phyloP scores from a whole-genome alignment of 768 basidiomycete genomes.

The Hericium rajendrae region DNA sequence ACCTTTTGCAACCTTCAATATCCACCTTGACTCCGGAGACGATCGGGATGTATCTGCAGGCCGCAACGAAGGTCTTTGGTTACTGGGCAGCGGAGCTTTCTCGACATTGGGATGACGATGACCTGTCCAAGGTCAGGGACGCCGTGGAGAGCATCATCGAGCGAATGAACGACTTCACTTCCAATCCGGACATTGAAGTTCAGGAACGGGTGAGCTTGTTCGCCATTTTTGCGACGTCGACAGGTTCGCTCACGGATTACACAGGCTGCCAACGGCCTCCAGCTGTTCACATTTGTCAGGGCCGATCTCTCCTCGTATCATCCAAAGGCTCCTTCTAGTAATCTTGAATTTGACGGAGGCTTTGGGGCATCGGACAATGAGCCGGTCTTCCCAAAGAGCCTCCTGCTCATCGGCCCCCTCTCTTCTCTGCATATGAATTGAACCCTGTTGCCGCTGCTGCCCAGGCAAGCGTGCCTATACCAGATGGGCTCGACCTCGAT shows the following conservation, averaged over 20 bases:
- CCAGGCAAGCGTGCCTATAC: constrained; percentile 72
- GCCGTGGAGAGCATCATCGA: constrained; percentile 53
- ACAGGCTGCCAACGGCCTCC: constrained; percentile 74
- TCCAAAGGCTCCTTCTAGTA: constrained; percentile 26
- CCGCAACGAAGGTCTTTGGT: constrained; percentile 81
- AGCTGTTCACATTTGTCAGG: constrained; percentile 66
- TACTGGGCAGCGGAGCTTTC: constrained; percentile 73
- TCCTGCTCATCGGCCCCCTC: constrained; percentile 79
- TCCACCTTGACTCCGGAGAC: constrained; percentile 52
- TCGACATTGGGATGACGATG: constrained; percentile 66
- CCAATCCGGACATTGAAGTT: constrained; percentile 70
- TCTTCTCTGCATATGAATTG: constrained; percentile 71
- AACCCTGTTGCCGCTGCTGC: constrained; percentile 76
- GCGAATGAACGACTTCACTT: constrained; percentile 49
- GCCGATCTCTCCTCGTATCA: constrained; percentile 57
- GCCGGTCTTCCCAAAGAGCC: constrained; percentile 75
- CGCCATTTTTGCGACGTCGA: background rate
- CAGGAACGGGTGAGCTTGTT: constrained; percentile 70
- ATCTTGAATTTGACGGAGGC: constrained; percentile 28
- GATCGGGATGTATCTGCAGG: constrained; percentile 73
- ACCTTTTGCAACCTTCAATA: constrained; percentile 55
- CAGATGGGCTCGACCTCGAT: constrained; percentile 82
- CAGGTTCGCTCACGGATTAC: constrained; percentile 3
- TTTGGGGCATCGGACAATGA: constrained; percentile 23
- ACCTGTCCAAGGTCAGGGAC: constrained; percentile 51